Conservation (phyloP, 1,284 basidiomycete species). For the Trametes polyzona region DNA sequence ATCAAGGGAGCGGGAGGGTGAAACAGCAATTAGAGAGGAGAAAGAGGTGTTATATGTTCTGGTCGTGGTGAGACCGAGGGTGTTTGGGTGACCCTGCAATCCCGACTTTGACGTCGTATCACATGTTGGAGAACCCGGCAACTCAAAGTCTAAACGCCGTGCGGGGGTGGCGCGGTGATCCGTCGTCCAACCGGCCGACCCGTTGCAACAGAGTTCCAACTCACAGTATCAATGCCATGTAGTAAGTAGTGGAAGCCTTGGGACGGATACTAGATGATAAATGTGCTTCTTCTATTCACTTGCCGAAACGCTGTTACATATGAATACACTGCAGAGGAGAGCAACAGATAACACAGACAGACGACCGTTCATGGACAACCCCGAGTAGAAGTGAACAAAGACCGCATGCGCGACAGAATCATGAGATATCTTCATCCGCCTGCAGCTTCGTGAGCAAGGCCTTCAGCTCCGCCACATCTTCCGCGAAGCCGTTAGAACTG, state of each 20-base stretch:
- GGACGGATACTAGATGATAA: background rate
- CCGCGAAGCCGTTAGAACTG: conserved; percentile 60
- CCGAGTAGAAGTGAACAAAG: background rate
- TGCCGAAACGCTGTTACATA: background rate
- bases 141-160: conserved; percentile 7
- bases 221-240: too few relatives aligned
- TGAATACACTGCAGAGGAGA: conserved; percentile 1
- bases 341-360: background rate
- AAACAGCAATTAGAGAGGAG: background rate
- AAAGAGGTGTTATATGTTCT: background rate
- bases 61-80: conserved; percentile 2
- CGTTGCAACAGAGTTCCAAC: too few relatives aligned
- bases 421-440: conserved; percentile 23
- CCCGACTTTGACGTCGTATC: background rate
- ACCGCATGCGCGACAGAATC: background rate
- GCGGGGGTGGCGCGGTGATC: conserved; percentile 9
- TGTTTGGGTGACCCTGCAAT: background rate
- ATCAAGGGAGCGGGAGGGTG: background rate
- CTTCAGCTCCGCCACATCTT: conserved; percentile 74
- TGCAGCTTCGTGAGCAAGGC: conserved; percentile 52
- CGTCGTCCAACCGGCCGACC: too few relatives aligned
- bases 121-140: conserved; percentile 9
- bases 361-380: background rate
- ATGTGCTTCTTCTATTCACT: background rate
- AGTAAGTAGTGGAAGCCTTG: background rate